phyloP scores from a whole-genome alignment of 179 eudicot genomes.

The Corrigiola litoralis region DNA sequence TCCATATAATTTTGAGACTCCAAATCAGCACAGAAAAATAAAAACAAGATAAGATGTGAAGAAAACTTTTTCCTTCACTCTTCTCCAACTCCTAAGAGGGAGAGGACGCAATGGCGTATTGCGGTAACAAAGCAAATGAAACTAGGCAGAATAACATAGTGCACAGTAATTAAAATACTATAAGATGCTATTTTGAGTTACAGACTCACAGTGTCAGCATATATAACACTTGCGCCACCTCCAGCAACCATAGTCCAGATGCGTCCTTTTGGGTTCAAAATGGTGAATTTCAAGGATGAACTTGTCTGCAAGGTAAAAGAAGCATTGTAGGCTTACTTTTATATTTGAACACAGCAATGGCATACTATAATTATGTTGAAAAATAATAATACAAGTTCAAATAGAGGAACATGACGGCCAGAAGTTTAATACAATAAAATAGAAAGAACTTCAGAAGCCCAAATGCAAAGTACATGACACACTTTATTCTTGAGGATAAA shows the following conservation, averaged over 20 bases:
- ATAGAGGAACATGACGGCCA: too few species aligned
- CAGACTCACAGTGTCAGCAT: conserved; percentile 78
- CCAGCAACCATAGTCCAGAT: conserved; percentile 98
- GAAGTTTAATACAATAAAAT: not conserved
- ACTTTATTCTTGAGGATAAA: too few species aligned
- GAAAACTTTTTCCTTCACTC: not conserved
- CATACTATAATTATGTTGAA: not conserved
- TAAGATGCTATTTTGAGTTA: not conserved
- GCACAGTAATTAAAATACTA: not conserved
- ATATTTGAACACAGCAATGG: not conserved
- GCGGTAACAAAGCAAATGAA: not conserved
- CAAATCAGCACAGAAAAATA: not conserved
- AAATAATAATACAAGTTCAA: not conserved
- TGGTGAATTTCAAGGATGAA: conserved; percentile 83
- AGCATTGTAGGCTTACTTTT: conserved; percentile 1
- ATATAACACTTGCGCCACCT: conserved; percentile 92
- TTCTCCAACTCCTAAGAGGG: not conserved
- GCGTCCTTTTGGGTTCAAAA: conserved; percentile 81
- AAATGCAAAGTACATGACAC: too few species aligned
- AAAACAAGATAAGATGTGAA: not conserved
- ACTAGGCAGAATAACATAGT: not conserved
- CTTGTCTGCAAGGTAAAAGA: conserved; percentile 56
- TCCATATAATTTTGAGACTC: not conserved
- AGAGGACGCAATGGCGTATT: not conserved
- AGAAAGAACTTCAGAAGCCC: not conserved